Percentiles rank a stretch among this genome's conserved stretches.
phyloP scores from a whole-genome alignment of 805 yeast genomes.

The Sugiyamaella americana region DNA sequence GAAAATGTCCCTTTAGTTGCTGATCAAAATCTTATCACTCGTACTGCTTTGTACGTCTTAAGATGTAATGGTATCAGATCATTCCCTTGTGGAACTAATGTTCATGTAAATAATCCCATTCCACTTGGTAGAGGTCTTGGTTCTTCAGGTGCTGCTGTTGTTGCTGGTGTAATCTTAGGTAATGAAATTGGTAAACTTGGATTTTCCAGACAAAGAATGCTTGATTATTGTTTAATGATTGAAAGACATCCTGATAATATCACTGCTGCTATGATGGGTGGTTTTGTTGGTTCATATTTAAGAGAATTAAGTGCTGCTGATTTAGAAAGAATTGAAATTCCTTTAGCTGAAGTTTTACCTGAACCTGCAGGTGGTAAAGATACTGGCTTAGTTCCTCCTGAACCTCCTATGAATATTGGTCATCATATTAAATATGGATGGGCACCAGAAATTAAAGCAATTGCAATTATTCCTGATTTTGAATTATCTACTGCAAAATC shows the following conservation, averaged over 20 bases:
- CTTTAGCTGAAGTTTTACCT: conserved; percentile 78
- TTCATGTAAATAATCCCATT: conserved; percentile 82
- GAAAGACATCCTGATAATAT: conserved; percentile 98
- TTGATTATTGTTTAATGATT: conserved; percentile 93
- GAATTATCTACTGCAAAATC: conserved; percentile 91
- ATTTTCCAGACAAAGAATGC: conserved; percentile 70
- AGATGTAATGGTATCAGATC: conserved; percentile 69
- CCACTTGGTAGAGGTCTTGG: conserved; percentile 97
- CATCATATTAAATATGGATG: conserved; percentile 80
- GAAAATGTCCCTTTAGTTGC: conserved; percentile 70
- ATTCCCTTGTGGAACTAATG: conserved; percentile 79
- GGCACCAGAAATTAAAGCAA: conserved; percentile 75
- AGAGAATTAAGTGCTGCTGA: conserved; percentile 73
- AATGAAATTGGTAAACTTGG: conserved; percentile 73
- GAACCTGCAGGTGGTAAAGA: conserved; percentile 65
- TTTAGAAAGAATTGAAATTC: conserved; percentile 69
- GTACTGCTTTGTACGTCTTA: conserved; percentile 86
- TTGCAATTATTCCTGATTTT: conserved; percentile 88
- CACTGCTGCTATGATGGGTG: conserved; percentile 99
- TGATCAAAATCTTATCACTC: conserved; percentile 78
- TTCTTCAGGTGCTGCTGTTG: conserved; percentile 97
- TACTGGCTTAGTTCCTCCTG: conserved; percentile 64
- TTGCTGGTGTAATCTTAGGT: conserved; percentile 90
- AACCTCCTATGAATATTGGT: conserved; percentile 85
- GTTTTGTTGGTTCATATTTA: conserved; percentile 92